Conservation (phyloP, 2,329 filamentous ascomycete genomes). For the Venturia pyrina region DNA sequence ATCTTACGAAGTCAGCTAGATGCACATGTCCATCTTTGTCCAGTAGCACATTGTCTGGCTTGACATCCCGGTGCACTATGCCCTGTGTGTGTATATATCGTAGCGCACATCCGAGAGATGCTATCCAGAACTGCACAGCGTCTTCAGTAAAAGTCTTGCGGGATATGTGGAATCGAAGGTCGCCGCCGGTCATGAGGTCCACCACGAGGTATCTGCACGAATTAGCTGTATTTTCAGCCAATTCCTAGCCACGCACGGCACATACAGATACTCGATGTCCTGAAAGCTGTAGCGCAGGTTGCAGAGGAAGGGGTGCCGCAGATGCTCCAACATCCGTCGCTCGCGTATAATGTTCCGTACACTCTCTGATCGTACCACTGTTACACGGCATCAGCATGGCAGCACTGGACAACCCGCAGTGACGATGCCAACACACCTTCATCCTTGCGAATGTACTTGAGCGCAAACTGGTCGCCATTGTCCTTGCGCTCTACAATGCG, state of each 20-base stretch:
- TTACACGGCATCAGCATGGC: slow-evolving; percentile 22
- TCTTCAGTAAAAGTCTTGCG: slow-evolving; percentile 97
- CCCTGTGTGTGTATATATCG: slow-evolving; percentile 38
- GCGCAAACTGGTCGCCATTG: slow-evolving; percentile 81
- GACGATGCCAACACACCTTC: slow-evolving; percentile 54
- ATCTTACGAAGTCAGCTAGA: slow-evolving; percentile 86
- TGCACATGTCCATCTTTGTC: slow-evolving; percentile 62
- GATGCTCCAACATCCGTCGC: slow-evolving; percentile 92
- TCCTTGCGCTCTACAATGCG: slow-evolving; percentile 98
- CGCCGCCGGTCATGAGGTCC: slow-evolving; percentile 95
- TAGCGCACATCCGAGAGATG: slow-evolving; percentile 84
- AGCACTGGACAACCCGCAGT: slow-evolving; percentile 13
- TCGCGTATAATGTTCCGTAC: slow-evolving; percentile 97
- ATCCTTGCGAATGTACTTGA: slow-evolving; percentile 99
- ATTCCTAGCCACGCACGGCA: background rate
- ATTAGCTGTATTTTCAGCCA: background rate
- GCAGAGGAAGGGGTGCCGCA: slow-evolving; percentile 96
- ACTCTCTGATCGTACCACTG: slow-evolving; percentile 94
- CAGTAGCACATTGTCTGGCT: slow-evolving; percentile 32
- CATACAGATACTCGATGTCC: slow-evolving; percentile 96
- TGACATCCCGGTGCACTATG: slow-evolving; percentile 33
- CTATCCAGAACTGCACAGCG: slow-evolving; percentile 92
- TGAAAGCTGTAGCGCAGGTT: slow-evolving; percentile 99
- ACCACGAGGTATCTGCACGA: slow-evolving; percentile 73
- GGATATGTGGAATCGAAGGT: slow-evolving; percentile 94